Conservation (phyloP, 768 basidiomycete species). For the Amanita pseudoporphyria region DNA sequence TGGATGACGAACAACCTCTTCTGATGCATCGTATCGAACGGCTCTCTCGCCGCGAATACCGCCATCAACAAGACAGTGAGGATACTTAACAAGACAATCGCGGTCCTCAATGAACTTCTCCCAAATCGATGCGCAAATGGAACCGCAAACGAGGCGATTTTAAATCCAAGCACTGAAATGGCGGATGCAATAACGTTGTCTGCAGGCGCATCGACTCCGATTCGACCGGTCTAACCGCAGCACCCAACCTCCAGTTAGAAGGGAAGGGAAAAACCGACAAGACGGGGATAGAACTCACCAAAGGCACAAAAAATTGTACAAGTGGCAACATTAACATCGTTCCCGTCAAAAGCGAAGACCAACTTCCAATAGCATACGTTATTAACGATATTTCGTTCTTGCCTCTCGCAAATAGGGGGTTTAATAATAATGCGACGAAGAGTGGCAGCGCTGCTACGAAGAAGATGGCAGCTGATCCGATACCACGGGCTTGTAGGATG, state of each 20-base stretch:
- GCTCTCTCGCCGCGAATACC: conserved; percentile 45
- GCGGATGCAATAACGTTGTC: conserved; percentile 86
- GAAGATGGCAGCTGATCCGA: conserved; percentile 74
- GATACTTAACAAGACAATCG: conserved; percentile 36
- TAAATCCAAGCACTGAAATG: conserved; percentile 45
- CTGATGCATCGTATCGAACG: conserved; percentile 83
- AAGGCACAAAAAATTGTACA: conserved; percentile 83
- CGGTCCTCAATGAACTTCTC: conserved; percentile 21
- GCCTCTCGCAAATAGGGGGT: conserved; percentile 24
- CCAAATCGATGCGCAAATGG: conserved; percentile 75
- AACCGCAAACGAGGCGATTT: conserved; percentile 47
- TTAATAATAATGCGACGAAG: conserved; percentile 44
- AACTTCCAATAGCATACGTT: conserved; percentile 55
- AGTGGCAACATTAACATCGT: conserved; percentile 49
- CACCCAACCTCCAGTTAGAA: too few relatives aligned
- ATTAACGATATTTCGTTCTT: conserved; percentile 36
- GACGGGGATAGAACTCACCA: conserved; percentile 40
- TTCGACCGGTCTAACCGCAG: conserved; percentile 81
- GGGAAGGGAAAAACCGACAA: not conserved
- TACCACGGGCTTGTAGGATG: conserved; percentile 47
- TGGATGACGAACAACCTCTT: conserved; percentile 80
- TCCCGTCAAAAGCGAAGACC: conserved; percentile 46
- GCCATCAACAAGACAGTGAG: conserved; percentile 43
- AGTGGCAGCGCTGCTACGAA: conserved; percentile 55
- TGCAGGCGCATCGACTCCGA: conserved; percentile 73